phyloP scores from a whole-genome alignment of 441 rosid species.

The Adansonia gregorii region DNA sequence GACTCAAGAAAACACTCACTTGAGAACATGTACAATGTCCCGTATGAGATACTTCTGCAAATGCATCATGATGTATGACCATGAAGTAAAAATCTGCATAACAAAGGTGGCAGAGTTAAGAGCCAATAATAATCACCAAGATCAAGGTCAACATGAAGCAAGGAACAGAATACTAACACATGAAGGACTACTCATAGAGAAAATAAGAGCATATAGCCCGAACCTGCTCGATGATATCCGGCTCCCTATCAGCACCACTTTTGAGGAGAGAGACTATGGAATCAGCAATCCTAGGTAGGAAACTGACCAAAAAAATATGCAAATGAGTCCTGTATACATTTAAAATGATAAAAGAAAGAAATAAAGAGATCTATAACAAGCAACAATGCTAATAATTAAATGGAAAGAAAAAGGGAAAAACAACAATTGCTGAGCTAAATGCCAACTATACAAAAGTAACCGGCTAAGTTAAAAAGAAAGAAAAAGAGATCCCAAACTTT shows the following conservation, averaged over 20 bases:
- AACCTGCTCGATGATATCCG: slow-evolving; percentile 95
- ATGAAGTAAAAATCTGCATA: slow-evolving; percentile 76
- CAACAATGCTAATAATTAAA: slow-evolving; percentile 14
- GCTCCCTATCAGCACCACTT: slow-evolving; percentile 86
- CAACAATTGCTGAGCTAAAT: not conserved
- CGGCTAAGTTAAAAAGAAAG: not conserved
- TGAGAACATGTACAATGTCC: slow-evolving; percentile 59
- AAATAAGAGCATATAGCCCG: slow-evolving; percentile 25
- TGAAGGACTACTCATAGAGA: slow-evolving; percentile 20
- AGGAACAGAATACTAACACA: slow-evolving; percentile 14
- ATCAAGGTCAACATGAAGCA: slow-evolving; percentile 5
- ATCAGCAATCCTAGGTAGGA: slow-evolving; percentile 68
- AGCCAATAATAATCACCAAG: slow-evolving; percentile 7
- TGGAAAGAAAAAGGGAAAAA: slow-evolving; percentile 8
- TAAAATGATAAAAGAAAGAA: slow-evolving; percentile 16
- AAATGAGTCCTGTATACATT: slow-evolving; percentile 15
- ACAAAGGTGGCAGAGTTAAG: slow-evolving; percentile 22
- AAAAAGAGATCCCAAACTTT: not conserved
- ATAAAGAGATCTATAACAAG: not conserved
- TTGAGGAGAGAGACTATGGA: slow-evolving; percentile 64
- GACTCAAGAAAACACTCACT: slow-evolving; percentile 43
- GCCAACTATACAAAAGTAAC: not conserved
- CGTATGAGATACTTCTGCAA: slow-evolving; percentile 70
- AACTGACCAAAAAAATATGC: slow-evolving; percentile 49
- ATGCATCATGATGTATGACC: slow-evolving; percentile 71